These are phyloP conservation scores for Talaromyces sp. DNA, from an alignment of 2,329 filamentous ascomycete species.

Conservation along the genomic window DNA sequence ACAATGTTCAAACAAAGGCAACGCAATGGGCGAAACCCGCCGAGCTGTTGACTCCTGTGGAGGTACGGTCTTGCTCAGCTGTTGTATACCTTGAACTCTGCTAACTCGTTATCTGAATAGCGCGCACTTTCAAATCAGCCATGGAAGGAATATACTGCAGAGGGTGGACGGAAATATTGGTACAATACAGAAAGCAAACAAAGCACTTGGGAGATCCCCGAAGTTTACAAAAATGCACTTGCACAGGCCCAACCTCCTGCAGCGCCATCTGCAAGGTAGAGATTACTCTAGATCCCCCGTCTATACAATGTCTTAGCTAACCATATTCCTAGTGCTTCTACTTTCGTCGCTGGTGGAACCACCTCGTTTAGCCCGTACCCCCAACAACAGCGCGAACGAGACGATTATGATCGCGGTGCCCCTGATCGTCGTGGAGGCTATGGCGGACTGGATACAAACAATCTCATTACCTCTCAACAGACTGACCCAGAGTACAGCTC, in stretches of 20 bases:
- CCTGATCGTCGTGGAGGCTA: conserved; percentile 46
- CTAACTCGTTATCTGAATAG: conserved; percentile 39
- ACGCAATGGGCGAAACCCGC: conserved; percentile 95
- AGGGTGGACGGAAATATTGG: conserved; percentile 90
- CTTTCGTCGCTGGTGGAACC: conserved; percentile 58
- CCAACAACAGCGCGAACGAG: conserved; percentile 42
- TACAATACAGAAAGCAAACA: conserved; percentile 87
- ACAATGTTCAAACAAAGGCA: conserved; percentile 76
- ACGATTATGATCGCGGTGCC: conserved; percentile 43
- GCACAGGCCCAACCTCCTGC: conserved; percentile 50
- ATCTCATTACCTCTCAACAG: conserved; percentile 34
- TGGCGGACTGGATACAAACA: conserved; percentile 34
- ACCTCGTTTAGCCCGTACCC: conserved; percentile 39
- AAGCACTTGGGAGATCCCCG: conserved; percentile 93
- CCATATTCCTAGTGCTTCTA: conserved; percentile 32
- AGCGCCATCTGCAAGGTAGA: conserved; percentile 43
- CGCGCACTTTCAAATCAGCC: conserved; percentile 75
- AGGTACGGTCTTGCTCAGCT: conserved; percentile 53
- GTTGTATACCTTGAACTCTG: not conserved
- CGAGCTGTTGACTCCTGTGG: conserved; percentile 77
- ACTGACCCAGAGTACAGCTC: conserved; percentile 73
- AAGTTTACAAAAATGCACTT: conserved; percentile 70
- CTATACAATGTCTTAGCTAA: not conserved
- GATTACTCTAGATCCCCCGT: conserved; percentile 18
- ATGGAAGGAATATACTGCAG: conserved; percentile 88